Base-by-base conservation (phyloP, 2,329 filamentous ascomycete species). In the Thelonectria rubi region DNA sequence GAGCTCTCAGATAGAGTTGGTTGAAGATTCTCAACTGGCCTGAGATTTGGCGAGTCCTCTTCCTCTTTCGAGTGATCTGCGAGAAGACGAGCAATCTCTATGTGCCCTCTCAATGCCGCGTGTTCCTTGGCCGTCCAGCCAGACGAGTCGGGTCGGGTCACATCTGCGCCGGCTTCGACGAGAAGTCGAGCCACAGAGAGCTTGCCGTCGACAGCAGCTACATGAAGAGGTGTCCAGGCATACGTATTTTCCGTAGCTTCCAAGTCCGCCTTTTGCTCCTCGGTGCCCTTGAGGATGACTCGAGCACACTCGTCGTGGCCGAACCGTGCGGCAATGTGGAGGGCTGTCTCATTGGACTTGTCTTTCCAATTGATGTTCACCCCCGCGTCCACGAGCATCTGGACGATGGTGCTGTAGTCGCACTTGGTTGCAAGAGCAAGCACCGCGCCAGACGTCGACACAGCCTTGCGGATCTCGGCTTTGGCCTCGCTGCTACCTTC, bases 61-160 rank as follows among this genome's bases (percentile, higher is more conserved):
- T 74, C 71, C 32, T 79, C 70, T 20, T 72, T 64, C 2, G 72
- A 70, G 14, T 90, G 80, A 34, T 85, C 79, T 12, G 85, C 85
- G 18, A 98, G 83, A 37, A 87, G 84, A 46, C 84, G 82, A 6
- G 93, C 92, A 72, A 98, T 93, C 1, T 86, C 82, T 67, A 98
- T 85, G 75, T 99, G 94, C 0, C 95, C 95, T 74, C 95, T 85
- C 53, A 99, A 80, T 0, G 94, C 91, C 21, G 95, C 94, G 75
- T 99, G 95, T 74, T 99, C 95, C 74, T 90, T 93, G 1, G 94
- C 91, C 3, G 91, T 95, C 95, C 95, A 99, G 9, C 94, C 94
- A 46, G 93, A 97, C 1, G 90, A 91, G 75, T 99, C 95, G 6
- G 84, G 80, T 60, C 86, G 88, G 58, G 89, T 88, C 3, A 93